Base-by-base conservation (phyloP, 225 moss, liverwort and hornwort genomes). In the Bryum argenteum region DNA sequence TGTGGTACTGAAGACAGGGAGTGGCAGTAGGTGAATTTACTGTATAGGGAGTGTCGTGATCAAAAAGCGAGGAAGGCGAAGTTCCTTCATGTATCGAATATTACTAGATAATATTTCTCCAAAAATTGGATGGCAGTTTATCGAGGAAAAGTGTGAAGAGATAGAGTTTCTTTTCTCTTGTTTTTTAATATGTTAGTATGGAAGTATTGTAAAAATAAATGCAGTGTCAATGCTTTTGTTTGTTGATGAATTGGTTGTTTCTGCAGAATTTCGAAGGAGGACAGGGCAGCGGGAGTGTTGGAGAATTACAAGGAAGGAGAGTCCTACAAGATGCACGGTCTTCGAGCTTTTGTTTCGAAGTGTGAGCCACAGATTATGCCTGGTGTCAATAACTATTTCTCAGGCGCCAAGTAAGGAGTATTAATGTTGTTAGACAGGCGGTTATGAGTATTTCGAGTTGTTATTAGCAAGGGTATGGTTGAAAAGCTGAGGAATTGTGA, bases 261-360 rank as follows among this genome's bases (percentile, higher is more conserved):
- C 2, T 70, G 37, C 83, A 96, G 96, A 80, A 85, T 97, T 58
- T 86, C 82, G 44, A 97, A 91, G 85, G 93, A 97, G 70, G 96
- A 93, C 61, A 88, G 96, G 58, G 57, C 88, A n/a, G 83, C 96
- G 53, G 96, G 96, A 65, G 68, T 97, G 11, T 83, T 97, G 54
- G 96, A 97, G 39, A 97, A 97, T 65, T 90, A 58, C 78, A 90
- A 90, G 82, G 96, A 93, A 89, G 96, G 96, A 20, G 84, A 90
- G 67, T 37, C 69, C 19, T 97, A 97, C 79, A 90, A 93, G 75
- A 87, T 90, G 42, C 80, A 93, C 58, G 73, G 78, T 62, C 69
- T 97, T 74, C 90, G 96, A 65, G 66, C 78, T 9, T 89, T 61
- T 54, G 80, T 60, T 42, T 28, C 50, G 20, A 67, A 81, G 9